These are phyloP conservation scores for Crotalaria pallida DNA, from an alignment of 306 rosid genomes.

Conservation along the genomic window DNA sequence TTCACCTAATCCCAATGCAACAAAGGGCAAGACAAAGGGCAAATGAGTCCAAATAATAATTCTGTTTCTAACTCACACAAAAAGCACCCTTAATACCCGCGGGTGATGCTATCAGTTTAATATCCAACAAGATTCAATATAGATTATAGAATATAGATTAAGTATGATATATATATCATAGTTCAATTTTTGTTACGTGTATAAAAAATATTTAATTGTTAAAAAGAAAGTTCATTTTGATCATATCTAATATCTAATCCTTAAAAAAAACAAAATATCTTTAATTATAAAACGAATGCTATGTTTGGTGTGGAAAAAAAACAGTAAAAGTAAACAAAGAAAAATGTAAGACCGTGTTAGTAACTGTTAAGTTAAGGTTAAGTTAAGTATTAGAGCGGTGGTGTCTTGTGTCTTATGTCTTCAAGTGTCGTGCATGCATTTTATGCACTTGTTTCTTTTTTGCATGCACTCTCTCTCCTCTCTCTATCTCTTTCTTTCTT, in stretches of 20 bases:
- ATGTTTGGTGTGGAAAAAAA: conserved; percentile 17
- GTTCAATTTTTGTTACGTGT: too few species aligned
- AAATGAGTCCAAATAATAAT: neutral
- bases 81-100: neutral
- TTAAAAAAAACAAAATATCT: too few species aligned
- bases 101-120: conserved; percentile 32
- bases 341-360: conserved; percentile 29
- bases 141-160: too few species aligned
- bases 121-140: too few species aligned
- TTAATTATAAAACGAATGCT: too few species aligned
- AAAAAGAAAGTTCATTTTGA: too few species aligned
- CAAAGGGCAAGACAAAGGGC: neutral
- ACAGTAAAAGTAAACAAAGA: conserved; percentile 8
- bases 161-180: too few species aligned
- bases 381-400: too few species aligned
- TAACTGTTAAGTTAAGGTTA: too few species aligned
- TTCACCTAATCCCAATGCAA: conserved; percentile 18
- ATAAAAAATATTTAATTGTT: too few species aligned
- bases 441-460: conserved; percentile 77
- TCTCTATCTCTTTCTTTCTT: conserved; percentile 19
- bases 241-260: too few species aligned
- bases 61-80: neutral
- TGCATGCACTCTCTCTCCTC: conserved; percentile 68
- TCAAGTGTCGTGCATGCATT: conserved; percentile 99
- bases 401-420: conserved; percentile 39